A percentile compares a stretch with the other conserved stretches of the same genome.
phyloP scores from a whole-genome alignment of 106 monocot genomes.

The Dendrobium nobile region DNA sequence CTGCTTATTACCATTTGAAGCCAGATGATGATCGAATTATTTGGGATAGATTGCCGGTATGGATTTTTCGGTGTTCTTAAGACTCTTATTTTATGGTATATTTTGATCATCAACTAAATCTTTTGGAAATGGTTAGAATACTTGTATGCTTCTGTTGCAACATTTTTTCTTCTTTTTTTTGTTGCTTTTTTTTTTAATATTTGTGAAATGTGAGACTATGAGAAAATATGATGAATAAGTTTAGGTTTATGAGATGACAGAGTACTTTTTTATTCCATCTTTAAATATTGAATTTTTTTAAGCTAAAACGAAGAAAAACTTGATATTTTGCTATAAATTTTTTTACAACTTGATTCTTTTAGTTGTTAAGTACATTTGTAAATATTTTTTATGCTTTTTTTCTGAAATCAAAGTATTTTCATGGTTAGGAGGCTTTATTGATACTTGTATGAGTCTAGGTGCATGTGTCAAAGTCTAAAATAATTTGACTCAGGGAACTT shows the following conservation, averaged over 20 bases:
- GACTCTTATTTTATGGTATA: background rate
- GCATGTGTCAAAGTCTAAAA: background rate
- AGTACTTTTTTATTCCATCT: background rate
- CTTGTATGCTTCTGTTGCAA: background rate
- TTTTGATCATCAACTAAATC: background rate
- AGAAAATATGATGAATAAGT: background rate
- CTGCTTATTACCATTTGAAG: conserved; percentile 89
- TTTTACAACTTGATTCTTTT: background rate
- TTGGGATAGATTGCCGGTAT: conserved; percentile 82
- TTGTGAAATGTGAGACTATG: background rate
- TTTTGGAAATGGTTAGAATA: background rate
- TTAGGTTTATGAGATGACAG: background rate
- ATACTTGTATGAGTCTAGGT: too few relatives aligned
- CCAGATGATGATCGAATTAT: conserved; percentile 77
- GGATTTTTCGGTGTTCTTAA: background rate
- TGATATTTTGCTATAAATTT: background rate
- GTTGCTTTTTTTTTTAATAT: background rate
- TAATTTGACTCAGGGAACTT: background rate
- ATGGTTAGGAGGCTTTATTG: background rate
- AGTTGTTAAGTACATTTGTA: background rate
- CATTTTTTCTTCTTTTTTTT: background rate
- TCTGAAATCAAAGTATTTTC: background rate
- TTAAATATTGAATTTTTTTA: background rate
- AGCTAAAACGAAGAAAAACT: background rate
- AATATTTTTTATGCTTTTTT: background rate